Base-by-base conservation (phyloP, 2,329 filamentous ascomycete genomes). In the Plectosphaerella sp. region DNA sequence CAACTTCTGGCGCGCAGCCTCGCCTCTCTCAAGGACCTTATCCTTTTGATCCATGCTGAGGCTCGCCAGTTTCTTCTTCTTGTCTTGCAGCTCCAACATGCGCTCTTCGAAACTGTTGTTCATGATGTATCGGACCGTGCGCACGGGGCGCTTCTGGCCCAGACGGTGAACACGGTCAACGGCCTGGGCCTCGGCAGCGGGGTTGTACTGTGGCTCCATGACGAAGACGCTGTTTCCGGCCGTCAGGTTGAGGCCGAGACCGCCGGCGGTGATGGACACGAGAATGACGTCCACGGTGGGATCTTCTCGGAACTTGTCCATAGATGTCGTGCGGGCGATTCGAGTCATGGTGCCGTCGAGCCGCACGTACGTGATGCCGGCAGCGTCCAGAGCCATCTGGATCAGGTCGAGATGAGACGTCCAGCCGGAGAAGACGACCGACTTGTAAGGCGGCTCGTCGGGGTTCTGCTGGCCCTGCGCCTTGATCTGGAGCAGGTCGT, bases 171-270 rank as follows among this genome's bases (percentile, higher is more conserved):
- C 90, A 28, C 94, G 89, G 66, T 97, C 94, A 8, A 97, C 81
- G 2, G 94, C 94, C 71, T 99, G 94, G 5, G 91, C 89, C 68
- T 99, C 93, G 0, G 92, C 91, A 0, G 91, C 92, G 0, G 94
- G 94, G 63, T 99, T 99, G 74, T 93, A 99, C 65, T 97, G 92
- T 5, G 94, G 94, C 67, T 99, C 94, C 93, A 99, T 97, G 62
- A 97, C 88, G 67, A 94, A 97, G 14, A 95, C 93, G 51, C 83
- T 88, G 65, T 86, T 94, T 33, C 87, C 93, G 0, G 89, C 78
- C 0, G 92, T 97, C 51, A 97, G 75, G 64, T 97, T 97, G 39
- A 97, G 83, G 14, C 93, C 93, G 15, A 97, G 81, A 16, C 94
- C 93, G 57, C 93, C 94, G 0, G 93, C 93, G 64, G 87, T 91